These are phyloP conservation scores for Tricholoma hemisulphureum DNA, from an alignment of 768 basidiomycete genomes.

Conservation along the genomic window DNA sequence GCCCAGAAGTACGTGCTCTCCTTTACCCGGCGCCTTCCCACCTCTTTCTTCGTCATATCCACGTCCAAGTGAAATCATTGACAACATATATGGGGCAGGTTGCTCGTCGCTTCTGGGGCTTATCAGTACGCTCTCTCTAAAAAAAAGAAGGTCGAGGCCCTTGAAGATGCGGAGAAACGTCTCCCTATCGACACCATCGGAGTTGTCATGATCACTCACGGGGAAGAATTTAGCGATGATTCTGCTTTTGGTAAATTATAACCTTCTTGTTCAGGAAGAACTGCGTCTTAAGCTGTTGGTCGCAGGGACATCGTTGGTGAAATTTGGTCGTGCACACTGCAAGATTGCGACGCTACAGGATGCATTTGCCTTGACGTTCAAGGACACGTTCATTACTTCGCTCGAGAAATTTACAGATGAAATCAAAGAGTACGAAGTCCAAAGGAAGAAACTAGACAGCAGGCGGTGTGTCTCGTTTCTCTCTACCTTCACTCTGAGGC, in stretches of 20 bases:
- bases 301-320: constrained; percentile 68
- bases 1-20: constrained; percentile 57
- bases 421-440: constrained; percentile 78
- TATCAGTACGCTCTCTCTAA: constrained; percentile 74
- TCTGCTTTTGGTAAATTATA: constrained; percentile 60
- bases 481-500: not conserved
- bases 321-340: constrained; percentile 81
- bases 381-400: constrained; percentile 69
- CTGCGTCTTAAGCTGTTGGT: not conserved
- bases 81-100: constrained; percentile 38
- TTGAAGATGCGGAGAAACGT: constrained; percentile 68
- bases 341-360: constrained; percentile 85
- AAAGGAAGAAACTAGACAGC: constrained; percentile 86
- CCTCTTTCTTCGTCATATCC: not conserved
- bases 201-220: constrained; percentile 82
- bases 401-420: constrained; percentile 65
- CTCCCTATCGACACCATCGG: constrained; percentile 78
- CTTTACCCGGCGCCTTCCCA: not conserved
- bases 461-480: constrained; percentile 54
- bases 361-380: constrained; percentile 68
- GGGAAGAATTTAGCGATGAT: constrained; percentile 76
- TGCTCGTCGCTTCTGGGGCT: constrained; percentile 67
- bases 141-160: constrained; percentile 65
- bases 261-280: not conserved
- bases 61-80: no score